Evolutionary conservation across 768 basidiomycete genomes (phyloP).

Genomic region (Suillus americanus): DNA sequence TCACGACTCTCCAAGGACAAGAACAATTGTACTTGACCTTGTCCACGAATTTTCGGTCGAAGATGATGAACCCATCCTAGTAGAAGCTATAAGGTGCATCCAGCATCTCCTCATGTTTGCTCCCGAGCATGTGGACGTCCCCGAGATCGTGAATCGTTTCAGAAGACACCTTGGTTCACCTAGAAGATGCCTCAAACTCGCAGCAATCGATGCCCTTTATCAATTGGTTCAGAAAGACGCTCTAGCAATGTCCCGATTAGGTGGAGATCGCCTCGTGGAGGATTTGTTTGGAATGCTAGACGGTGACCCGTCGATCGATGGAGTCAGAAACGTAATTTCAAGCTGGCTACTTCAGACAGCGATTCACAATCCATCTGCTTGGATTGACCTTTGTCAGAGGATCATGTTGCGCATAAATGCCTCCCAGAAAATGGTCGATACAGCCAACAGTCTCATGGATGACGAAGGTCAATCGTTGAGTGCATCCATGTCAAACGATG

Average conservation of each 20-base stretch:
- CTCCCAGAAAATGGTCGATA: conserved; percentile 70
- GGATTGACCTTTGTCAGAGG: conserved; percentile 96
- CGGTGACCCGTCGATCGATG: conserved; percentile 90
- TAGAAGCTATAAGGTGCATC: conserved; percentile 94
- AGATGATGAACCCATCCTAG: conserved; percentile 82
- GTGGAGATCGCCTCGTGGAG: conserved; percentile 91
- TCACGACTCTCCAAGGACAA: conserved; percentile 78
- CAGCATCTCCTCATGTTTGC: conserved; percentile 98
- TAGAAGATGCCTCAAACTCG: conserved; percentile 83
- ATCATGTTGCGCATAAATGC: conserved; percentile 96
- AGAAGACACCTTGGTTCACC: conserved; percentile 77
- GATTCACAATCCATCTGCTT: conserved; percentile 88
- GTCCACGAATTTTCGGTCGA: conserved; percentile 85
- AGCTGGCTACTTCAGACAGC: conserved; percentile 97
- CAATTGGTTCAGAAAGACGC: conserved; percentile 97
- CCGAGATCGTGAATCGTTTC: conserved; percentile 77
- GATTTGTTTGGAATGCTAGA: conserved; percentile 95
- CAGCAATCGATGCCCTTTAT: conserved; percentile 94
- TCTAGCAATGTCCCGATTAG: conserved; percentile 84
- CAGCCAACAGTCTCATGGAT: conserved; percentile 61
- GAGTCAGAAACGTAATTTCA: conserved; percentile 88
- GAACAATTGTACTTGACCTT: conserved; percentile 80
- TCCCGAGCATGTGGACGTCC: conserved; percentile 78
- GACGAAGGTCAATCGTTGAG: conserved; percentile 95
- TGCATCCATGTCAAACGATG: conserved; percentile 41